These are phyloP conservation scores for Suillus subalutaceus DNA, from an alignment of 768 basidiomycete species.

Conservation along the genomic window DNA sequence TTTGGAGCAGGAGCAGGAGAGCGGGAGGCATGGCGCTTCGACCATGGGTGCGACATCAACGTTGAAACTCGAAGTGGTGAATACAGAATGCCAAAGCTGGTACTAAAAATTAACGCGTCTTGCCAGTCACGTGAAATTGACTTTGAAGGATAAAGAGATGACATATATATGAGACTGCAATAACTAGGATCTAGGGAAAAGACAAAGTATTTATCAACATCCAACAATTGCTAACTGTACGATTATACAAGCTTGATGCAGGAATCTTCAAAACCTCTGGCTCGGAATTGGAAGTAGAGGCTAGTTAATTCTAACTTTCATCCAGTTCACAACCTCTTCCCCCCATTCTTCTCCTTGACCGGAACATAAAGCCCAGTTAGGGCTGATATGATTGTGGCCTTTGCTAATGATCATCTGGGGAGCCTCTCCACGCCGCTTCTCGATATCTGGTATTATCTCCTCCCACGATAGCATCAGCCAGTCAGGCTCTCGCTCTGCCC, in stretches of 20 bases:
- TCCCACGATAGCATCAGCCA: constrained; percentile 40
- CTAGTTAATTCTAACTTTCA: constrained; percentile 26
- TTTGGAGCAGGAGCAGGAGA: constrained; percentile 42
- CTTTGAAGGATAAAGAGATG: neutral
- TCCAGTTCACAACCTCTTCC: constrained; percentile 43
- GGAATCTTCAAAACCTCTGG: neutral
- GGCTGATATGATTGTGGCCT: constrained; percentile 69
- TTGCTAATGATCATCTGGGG: constrained; percentile 41
- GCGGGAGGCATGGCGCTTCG: constrained; percentile 40
- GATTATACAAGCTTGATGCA: neutral
- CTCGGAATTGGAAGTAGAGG: neutral
- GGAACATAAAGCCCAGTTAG: constrained; percentile 48
- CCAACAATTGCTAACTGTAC: neutral
- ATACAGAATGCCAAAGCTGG: neutral
- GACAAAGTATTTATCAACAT: neutral
- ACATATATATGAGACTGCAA: neutral
- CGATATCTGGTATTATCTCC: constrained; percentile 43
- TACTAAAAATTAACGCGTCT: constrained; percentile 2
- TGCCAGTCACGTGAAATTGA: constrained; percentile 3
- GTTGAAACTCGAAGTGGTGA: neutral
- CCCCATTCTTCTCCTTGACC: constrained; percentile 70
- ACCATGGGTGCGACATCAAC: constrained; percentile 18
- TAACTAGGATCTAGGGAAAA: neutral
- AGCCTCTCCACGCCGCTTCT: constrained; percentile 35
- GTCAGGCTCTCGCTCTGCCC: constrained; percentile 57